Conservation (phyloP, 2,329 filamentous ascomycete species). For the Fusarium foetens region DNA sequence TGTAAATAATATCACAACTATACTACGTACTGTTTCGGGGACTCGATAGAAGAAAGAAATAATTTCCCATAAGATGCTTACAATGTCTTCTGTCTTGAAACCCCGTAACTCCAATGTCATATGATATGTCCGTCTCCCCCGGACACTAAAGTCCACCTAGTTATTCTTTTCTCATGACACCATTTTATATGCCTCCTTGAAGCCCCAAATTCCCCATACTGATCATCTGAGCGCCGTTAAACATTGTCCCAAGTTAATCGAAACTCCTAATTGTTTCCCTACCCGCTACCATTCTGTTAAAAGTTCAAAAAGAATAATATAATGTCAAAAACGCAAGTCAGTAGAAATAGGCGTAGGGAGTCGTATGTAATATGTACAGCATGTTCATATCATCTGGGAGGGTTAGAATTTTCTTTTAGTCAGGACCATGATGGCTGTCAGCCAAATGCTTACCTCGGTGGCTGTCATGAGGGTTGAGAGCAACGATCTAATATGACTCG, state of each 20-base stretch:
- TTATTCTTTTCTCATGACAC: constrained; percentile 19
- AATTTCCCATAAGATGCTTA: constrained; percentile 17
- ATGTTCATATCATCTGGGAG: neutral
- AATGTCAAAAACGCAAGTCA: constrained; percentile 15
- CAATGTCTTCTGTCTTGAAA: constrained; percentile 16
- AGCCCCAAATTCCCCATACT: constrained; percentile 4
- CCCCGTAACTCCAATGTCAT: constrained; percentile 27
- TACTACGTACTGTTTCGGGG: neutral
- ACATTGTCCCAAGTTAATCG: constrained; percentile 23
- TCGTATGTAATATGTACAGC: neutral
- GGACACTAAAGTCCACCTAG: constrained; percentile 25
- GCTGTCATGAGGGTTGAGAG: neutral
- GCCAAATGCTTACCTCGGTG: neutral
- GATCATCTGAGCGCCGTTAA: constrained; percentile 14
- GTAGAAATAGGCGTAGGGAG: neutral
- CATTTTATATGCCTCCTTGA: constrained; percentile 10
- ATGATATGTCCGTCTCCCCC: constrained; percentile 19
- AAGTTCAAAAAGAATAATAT: constrained; percentile 10
- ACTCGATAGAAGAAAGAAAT: neutral
- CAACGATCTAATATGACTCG: neutral
- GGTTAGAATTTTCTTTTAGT: neutral
- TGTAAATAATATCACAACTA: constrained; percentile 52
- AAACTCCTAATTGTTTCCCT: constrained; percentile 17
- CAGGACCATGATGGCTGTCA: neutral
- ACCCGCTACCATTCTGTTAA: neutral